phyloP scores from a whole-genome alignment of 2,329 filamentous ascomycete genomes.

The Nigrospora sphaerica region DNA sequence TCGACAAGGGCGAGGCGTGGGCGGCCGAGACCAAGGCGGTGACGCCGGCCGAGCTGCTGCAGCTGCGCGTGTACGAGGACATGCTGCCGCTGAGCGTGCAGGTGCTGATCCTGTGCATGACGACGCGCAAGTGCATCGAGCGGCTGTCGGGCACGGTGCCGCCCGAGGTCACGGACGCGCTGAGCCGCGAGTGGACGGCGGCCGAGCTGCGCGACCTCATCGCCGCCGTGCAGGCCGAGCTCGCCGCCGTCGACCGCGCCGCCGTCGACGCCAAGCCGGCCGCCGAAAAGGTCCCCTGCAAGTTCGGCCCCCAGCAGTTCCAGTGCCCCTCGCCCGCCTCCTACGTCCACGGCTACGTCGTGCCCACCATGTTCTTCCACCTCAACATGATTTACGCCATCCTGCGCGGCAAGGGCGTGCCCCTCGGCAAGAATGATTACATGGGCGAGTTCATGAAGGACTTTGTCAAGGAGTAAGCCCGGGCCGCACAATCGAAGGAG shows the following conservation, averaged over 20 bases:
- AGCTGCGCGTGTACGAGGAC: conserved; percentile 26
- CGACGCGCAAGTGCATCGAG: conserved; percentile 25
- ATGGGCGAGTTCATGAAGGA: conserved; percentile 1
- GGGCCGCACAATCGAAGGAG: too few relatives aligned
- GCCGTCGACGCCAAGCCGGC: conserved; percentile 22
- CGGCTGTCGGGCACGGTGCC: conserved; percentile 25
- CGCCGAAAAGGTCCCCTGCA: conserved; percentile 20
- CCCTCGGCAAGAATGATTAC: conserved; percentile 52
- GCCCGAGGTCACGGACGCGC: conserved; percentile 8
- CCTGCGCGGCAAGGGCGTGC: conserved; percentile 51
- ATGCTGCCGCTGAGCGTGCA: conserved; percentile 35
- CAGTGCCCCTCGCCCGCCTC: conserved; percentile 14
- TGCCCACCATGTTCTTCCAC: conserved; percentile 60
- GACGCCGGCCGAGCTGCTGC: conserved; percentile 12
- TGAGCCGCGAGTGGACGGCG: conserved; percentile 18
- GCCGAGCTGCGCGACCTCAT: conserved; percentile 24
- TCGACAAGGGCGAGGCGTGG: conserved; percentile 25
- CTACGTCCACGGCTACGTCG: conserved; percentile 38
- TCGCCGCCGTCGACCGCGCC: conserved; percentile 14
- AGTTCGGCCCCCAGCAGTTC: conserved; percentile 21
- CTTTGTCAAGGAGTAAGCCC: neutral
- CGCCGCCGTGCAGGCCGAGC: conserved; percentile 19
- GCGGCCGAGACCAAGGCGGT: conserved; percentile 13
- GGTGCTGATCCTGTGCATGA: conserved; percentile 19
- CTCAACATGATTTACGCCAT: conserved; percentile 49